Evolutionary conservation across 2,329 filamentous ascomycete species (phyloP).

Genomic region (Chrysoporthe cubensis): DNA sequence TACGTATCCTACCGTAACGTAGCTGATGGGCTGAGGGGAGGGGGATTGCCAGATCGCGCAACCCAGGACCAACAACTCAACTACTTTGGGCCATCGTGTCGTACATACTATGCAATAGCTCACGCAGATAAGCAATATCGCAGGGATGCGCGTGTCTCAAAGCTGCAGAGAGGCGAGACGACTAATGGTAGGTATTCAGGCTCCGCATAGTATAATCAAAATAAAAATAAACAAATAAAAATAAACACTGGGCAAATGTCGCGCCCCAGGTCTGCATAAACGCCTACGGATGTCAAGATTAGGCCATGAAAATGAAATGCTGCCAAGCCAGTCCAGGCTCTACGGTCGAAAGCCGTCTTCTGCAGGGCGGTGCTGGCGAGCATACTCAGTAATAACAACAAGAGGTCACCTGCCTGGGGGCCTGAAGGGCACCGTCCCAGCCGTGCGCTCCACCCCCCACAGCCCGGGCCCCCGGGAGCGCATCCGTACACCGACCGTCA

Average conservation of each 20-base stretch:
- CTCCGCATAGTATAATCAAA: too few relatives aligned
- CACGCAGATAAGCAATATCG: not conserved
- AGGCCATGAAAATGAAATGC: too few relatives aligned
- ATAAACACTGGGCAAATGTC: not conserved
- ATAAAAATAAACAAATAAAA: not conserved
- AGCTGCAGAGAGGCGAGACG: constrained; percentile 3
- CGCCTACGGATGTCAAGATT: too few relatives aligned
- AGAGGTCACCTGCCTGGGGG: not conserved
- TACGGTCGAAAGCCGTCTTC: too few relatives aligned
- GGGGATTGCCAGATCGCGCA: not conserved
- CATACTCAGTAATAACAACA: too few relatives aligned
- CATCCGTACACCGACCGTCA: not conserved
- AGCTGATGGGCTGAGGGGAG: not conserved
- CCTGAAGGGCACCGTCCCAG: not conserved
- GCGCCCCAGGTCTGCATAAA: too few relatives aligned
- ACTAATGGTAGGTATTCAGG: not conserved
- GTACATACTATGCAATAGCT: not conserved
- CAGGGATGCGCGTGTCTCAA: constrained; percentile 8
- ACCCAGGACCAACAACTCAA: not conserved
- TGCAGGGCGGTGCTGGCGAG: too few relatives aligned
- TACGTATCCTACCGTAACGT: too few relatives aligned
- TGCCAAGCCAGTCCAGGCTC: too few relatives aligned
- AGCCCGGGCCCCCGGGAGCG: constrained; percentile 11
- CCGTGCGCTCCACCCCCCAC: not conserved
- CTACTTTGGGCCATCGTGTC: not conserved